A percentile compares a stretch with the other conserved stretches of the same genome.
Evolutionary conservation across 805 yeast species (phyloP).

Genomic region (Candida nemodendra): DNA sequence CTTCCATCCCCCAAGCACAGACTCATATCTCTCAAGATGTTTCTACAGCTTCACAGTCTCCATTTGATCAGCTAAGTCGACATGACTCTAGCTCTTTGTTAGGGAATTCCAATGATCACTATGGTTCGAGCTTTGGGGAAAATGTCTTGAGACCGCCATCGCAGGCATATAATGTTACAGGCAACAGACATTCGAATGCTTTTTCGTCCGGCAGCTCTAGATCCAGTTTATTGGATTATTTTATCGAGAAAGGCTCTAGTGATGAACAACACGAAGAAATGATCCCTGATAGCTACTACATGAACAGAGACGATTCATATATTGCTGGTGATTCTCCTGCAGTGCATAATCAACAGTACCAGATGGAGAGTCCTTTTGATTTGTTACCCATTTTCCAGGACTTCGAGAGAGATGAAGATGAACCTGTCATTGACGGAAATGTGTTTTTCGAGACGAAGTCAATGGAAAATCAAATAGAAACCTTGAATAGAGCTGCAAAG

Average conservation of each 20-base stretch:
- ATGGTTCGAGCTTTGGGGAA: too few species aligned
- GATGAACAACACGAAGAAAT: neutral
- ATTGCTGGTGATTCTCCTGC: neutral
- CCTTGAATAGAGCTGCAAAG: conserved; percentile 23
- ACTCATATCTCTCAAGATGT: too few species aligned
- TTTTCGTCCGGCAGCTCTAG: neutral
- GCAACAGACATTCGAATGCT: neutral
- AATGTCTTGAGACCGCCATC: neutral
- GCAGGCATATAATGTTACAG: neutral
- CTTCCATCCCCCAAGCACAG: too few species aligned
- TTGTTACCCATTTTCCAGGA: conserved; percentile 19
- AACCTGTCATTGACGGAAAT: conserved; percentile 25
- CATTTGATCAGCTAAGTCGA: too few species aligned
- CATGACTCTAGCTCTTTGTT: conserved; percentile 2
- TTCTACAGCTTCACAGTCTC: too few species aligned
- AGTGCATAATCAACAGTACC: neutral
- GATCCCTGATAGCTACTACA: neutral
- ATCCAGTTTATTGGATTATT: neutral
- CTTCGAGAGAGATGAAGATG: conserved; percentile 30
- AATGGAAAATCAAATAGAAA: conserved; percentile 13
- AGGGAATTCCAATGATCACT: conserved; percentile 5
- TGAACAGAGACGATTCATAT: neutral
- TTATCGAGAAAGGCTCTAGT: neutral
- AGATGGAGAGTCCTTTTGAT: conserved; percentile 1
- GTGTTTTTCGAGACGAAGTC: conserved; percentile 13